These are phyloP conservation scores for Leishmania turanica DNA, from an alignment of 208 protist species.

Conservation along the genomic window DNA sequence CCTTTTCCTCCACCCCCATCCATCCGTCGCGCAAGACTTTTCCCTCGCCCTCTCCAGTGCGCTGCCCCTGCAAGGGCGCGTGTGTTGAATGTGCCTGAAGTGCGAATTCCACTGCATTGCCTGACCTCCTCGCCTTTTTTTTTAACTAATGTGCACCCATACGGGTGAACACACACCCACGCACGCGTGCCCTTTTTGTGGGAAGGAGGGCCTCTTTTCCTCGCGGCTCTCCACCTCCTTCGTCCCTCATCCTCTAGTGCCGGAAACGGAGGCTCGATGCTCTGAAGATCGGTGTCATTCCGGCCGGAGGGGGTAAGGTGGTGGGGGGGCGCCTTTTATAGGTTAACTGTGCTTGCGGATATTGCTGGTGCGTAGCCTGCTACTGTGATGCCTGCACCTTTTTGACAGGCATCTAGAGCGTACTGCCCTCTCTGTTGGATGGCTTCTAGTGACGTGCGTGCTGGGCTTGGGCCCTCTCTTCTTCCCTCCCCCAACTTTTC, in stretches of 20 bases:
- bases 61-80: background rate
- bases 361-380: background rate
- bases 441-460: slow-evolving; percentile 1
- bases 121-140: background rate
- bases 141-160: too few relatives aligned
- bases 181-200: background rate
- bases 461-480: background rate
- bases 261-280: background rate
- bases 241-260: background rate
- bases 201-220: background rate
- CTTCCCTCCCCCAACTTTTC: background rate
- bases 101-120: background rate
- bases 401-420: background rate
- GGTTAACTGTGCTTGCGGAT: background rate
- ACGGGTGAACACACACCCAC: background rate
- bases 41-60: background rate
- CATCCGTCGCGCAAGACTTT: background rate
- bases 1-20: background rate
- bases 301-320: too few relatives aligned
- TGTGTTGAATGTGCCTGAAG: background rate
- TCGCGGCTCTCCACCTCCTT: background rate
- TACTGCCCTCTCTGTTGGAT: slow-evolving; percentile 5
- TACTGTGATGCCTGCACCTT: background rate
- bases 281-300: background rate
- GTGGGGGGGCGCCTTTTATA: background rate